Percentiles rank a stretch among this genome's conserved stretches.
phyloP scores from a whole-genome alignment of 192 early-diverging fungal genomes.

The Blastocladiella britannica region DNA sequence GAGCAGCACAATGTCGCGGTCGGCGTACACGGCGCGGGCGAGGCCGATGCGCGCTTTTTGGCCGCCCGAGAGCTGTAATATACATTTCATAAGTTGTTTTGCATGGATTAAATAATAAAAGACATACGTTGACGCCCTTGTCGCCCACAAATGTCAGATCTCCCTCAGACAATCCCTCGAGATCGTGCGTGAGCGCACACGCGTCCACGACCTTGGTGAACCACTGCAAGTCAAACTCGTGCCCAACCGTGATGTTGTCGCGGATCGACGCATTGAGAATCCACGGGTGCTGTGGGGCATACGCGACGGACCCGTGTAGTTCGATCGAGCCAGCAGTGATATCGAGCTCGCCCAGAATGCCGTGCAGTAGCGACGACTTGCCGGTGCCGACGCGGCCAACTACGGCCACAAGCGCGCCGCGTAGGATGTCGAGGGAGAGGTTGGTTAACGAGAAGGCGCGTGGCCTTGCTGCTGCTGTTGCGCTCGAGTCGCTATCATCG shows the following conservation, averaged over 20 bases:
- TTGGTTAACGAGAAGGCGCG: background rate
- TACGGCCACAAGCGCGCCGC: constrained; percentile 17
- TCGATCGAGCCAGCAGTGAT: background rate
- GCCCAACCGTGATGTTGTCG: constrained; percentile 49
- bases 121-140: constrained; percentile 41
- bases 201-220: constrained; percentile 33
- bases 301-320: constrained; percentile 19
- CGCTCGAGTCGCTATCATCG: too few relatives aligned
- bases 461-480: too few relatives aligned
- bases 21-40: constrained; percentile 55
- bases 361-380: constrained; percentile 10
- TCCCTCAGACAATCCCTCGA: constrained; percentile 30
- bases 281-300: constrained; percentile 43
- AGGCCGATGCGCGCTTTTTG: constrained; percentile 47
- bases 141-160: constrained; percentile 39
- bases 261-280: constrained; percentile 42
- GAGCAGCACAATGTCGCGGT: constrained; percentile 54
- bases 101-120: too few relatives aligned
- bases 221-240: constrained; percentile 21
- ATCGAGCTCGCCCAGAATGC: constrained; percentile 12
- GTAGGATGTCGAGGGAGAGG: background rate
- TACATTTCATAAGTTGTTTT: too few relatives aligned
- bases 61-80: constrained; percentile 77
- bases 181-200: constrained; percentile 29
- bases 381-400: constrained; percentile 12